phyloP scores from a whole-genome alignment of 805 yeast genomes.

The Teunomyces pallodes region DNA sequence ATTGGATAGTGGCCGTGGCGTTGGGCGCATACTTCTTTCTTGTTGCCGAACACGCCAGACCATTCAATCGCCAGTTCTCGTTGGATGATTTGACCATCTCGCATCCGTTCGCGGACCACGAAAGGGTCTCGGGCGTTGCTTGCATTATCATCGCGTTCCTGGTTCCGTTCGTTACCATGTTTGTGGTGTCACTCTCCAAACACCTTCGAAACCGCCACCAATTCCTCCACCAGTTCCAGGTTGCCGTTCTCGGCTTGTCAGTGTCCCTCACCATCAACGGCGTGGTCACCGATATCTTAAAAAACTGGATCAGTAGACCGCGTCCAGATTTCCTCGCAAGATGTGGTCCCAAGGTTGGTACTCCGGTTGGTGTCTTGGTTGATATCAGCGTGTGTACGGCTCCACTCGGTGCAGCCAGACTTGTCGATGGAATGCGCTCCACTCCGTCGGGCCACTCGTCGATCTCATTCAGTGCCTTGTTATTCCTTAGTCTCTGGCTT shows the following conservation, averaged over 20 bases:
- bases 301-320: conserved; percentile 32
- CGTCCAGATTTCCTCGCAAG: conserved; percentile 34
- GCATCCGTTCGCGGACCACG: conserved; percentile 34
- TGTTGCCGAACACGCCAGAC: conserved; percentile 35
- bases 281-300: conserved; percentile 34
- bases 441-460: conserved; percentile 43
- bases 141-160: conserved; percentile 28
- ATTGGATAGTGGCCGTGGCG: conserved; percentile 28
- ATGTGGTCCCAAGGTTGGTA: conserved; percentile 28
- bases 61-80: conserved; percentile 36
- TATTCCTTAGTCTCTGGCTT: conserved; percentile 33
- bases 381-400: conserved; percentile 32
- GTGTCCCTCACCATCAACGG: conserved; percentile 30
- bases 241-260: conserved; percentile 28
- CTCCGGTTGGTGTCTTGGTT: conserved; percentile 22
- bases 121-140: conserved; percentile 29
- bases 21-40: conserved; percentile 27
- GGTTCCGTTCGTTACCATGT: conserved; percentile 23
- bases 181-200: conserved; percentile 8
- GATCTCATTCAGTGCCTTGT: conserved; percentile 31
- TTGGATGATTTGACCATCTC: conserved; percentile 31
- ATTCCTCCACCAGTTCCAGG: conserved; percentile 25
- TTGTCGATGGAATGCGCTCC: conserved; percentile 39
- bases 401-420: conserved; percentile 25
- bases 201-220: conserved; percentile 3